Percentiles rank a stretch among this genome's conserved stretches.
Evolutionary conservation across 139 green algal species (phyloP).

Genomic region (Chlorella sp.): DNA sequence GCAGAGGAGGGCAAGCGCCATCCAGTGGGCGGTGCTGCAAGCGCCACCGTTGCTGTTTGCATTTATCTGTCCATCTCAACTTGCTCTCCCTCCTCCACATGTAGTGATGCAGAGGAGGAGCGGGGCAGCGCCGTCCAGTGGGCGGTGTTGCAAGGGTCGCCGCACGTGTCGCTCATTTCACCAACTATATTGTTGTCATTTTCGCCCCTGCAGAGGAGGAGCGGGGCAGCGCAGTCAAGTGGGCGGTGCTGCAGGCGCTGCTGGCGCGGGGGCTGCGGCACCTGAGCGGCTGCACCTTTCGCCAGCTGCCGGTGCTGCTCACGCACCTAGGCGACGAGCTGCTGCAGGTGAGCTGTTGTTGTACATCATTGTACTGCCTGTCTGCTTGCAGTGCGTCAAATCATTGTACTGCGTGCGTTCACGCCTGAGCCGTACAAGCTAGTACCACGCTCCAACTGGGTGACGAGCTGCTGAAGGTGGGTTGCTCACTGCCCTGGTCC

Average conservation of each 20-base stretch:
- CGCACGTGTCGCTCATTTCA: no score
- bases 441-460: no score
- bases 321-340: slow-evolving; percentile 6
- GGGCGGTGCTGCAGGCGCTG: slow-evolving; percentile 21
- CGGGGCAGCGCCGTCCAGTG: not conserved
- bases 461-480: no score
- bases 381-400: no score
- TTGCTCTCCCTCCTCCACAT: not conserved
- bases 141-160: no score
- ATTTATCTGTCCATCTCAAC: no score
- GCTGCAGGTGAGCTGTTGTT: not conserved
- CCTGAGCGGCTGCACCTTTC: not conserved
- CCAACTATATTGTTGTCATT: no score
- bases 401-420: no score
- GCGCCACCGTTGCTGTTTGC: no score
- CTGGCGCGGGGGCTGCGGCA: slow-evolving; percentile 19
- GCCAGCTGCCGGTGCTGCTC: slow-evolving; percentile 17
- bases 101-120: not conserved
- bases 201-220: slow-evolving; percentile 22
- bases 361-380: no score
- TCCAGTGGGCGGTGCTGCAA: no score
- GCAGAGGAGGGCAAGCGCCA: not conserved
- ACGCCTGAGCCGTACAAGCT: no score
- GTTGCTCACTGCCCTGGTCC: not conserved
- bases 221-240: slow-evolving; percentile 5